Evolutionary conservation across 192 early-diverging fungal species (phyloP).

Genomic region (Backusella mclennaniae): DNA sequence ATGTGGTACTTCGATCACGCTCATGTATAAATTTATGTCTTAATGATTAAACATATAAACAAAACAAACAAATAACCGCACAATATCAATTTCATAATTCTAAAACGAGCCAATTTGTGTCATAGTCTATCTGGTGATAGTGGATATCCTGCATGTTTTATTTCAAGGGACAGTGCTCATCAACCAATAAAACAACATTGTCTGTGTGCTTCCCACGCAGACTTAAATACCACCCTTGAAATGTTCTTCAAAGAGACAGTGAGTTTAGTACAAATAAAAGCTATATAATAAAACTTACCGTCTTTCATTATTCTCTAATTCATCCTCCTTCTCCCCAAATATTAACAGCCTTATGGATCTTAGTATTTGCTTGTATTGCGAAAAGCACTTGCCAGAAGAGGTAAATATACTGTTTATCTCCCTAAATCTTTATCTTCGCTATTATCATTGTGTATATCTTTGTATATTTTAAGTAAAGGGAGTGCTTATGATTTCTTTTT

Average conservation of each 20-base stretch:
- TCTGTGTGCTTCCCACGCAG: not conserved
- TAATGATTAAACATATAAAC: slow-evolving; percentile 6
- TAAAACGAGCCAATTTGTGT: not conserved
- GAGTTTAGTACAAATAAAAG: slow-evolving; percentile 2
- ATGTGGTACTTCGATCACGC: slow-evolving; percentile 8
- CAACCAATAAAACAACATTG: not conserved
- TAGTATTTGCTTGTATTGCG: slow-evolving; percentile 15
- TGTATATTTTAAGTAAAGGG: not conserved
- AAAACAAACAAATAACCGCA: not conserved
- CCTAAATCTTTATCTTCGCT: no score
- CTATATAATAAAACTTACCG: not conserved
- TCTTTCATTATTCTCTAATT: not conserved
- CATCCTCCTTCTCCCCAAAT: not conserved
- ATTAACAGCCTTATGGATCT: slow-evolving; percentile 1
- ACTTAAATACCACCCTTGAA: not conserved
- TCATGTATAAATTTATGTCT: not conserved
- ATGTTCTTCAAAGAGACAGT: not conserved
- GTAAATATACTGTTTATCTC: not conserved
- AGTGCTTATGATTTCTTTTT: not conserved
- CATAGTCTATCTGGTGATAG: slow-evolving; percentile 1
- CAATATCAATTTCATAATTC: not conserved
- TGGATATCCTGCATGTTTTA: not conserved
- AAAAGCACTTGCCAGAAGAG: slow-evolving; percentile 8
- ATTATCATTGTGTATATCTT: not conserved
- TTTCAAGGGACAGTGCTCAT: not conserved